phyloP scores from a whole-genome alignment of 2,329 filamentous ascomycete species.

The Aspergillus candidus region DNA sequence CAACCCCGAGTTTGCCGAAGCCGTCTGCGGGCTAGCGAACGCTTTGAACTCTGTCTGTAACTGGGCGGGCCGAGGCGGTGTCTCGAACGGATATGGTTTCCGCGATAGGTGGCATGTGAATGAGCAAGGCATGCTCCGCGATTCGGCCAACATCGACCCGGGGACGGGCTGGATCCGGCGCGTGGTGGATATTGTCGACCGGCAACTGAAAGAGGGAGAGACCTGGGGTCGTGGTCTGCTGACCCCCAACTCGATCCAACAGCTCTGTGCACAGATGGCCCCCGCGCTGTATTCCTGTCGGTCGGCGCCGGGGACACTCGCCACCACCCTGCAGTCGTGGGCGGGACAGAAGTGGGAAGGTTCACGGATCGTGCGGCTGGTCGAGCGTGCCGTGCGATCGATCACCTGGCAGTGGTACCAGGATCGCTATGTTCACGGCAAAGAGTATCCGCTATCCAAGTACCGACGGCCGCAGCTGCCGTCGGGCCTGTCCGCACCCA shows the following conservation, averaged over 20 bases:
- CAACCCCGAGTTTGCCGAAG: slow-evolving; percentile 95
- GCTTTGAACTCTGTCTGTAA: slow-evolving; percentile 94
- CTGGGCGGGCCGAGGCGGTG: slow-evolving; percentile 84
- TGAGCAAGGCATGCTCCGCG: slow-evolving; percentile 71
- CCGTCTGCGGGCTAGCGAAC: slow-evolving; percentile 90
- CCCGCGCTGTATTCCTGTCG: slow-evolving; percentile 25
- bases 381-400: slow-evolving; percentile 75
- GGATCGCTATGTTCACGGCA: slow-evolving; percentile 63
- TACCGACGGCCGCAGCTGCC: slow-evolving; percentile 74
- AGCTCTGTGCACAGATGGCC: slow-evolving; percentile 46
- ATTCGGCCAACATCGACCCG: slow-evolving; percentile 58
- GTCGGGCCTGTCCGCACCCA: slow-evolving; percentile 65
- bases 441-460: slow-evolving; percentile 49
- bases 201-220: slow-evolving; percentile 79
- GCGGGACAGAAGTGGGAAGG: slow-evolving; percentile 78
- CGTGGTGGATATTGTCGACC: slow-evolving; percentile 84
- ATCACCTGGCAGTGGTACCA: slow-evolving; percentile 83
- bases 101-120: slow-evolving; percentile 93
- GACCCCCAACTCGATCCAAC: slow-evolving; percentile 48
- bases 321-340: slow-evolving; percentile 52
- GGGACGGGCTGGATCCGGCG: slow-evolving; percentile 79
- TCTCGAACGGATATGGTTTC: slow-evolving; percentile 64
- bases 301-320: slow-evolving; percentile 26
- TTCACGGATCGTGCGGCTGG: slow-evolving; percentile 70
- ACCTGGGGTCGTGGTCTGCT: slow-evolving; percentile 74